Percentiles rank a stretch among this genome's conserved stretches.
Evolutionary conservation across 345 rosid species (phyloP).

Genomic region (Citrus hindsii): DNA sequence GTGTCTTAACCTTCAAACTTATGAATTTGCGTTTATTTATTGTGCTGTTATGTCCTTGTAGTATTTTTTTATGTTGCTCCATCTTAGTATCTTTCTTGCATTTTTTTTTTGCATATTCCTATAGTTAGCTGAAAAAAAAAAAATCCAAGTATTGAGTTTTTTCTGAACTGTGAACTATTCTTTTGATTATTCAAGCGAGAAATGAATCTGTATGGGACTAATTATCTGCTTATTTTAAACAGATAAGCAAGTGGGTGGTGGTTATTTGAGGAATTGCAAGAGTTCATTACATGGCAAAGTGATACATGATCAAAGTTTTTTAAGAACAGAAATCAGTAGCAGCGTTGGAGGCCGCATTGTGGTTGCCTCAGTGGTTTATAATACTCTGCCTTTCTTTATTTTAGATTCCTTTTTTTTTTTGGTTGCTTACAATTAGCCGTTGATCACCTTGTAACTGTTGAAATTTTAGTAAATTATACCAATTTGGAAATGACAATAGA

Average conservation of each 20-base stretch:
- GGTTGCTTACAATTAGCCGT: not conserved
- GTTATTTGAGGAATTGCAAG: conserved; percentile 25
- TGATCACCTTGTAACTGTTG: not conserved
- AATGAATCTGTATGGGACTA: not conserved
- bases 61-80: not conserved
- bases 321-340: conserved; percentile 18
- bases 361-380: conserved; percentile 43
- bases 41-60: not conserved
- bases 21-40: not conserved
- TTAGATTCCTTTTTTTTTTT: not conserved
- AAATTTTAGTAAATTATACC: not conserved
- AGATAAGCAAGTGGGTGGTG: conserved; percentile 35
- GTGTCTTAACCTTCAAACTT: not conserved
- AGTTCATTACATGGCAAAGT: conserved; percentile 35
- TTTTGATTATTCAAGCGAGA: not conserved
- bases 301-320: conserved; percentile 9
- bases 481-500: not conserved
- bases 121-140: not conserved
- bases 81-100: not conserved
- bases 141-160: not conserved
- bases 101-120: not conserved
- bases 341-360: conserved; percentile 15
- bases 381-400: not conserved
- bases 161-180: not conserved
- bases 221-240: conserved; percentile 10